These are phyloP conservation scores for Curvularia spicifera DNA, from an alignment of 2,329 filamentous ascomycete species.

Conservation along the genomic window DNA sequence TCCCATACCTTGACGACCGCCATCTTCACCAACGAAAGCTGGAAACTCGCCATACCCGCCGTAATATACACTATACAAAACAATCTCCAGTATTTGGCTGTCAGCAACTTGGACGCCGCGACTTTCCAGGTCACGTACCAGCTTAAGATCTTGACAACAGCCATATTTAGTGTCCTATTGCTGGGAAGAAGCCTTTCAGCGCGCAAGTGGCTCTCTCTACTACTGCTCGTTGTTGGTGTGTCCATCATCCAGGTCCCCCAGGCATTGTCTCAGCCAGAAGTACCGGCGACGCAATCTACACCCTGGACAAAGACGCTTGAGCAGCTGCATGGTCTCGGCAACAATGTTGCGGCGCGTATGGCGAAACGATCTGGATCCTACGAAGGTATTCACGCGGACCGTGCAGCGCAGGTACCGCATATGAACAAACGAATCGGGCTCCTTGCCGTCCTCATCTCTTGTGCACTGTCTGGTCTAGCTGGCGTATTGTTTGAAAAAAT, in stretches of 20 bases:
- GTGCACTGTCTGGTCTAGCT: slow-evolving; percentile 80
- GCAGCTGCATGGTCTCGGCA: slow-evolving; percentile 71
- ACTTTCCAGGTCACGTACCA: slow-evolving; percentile 95
- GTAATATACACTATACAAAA: slow-evolving; percentile 90
- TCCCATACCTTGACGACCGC: slow-evolving; percentile 79
- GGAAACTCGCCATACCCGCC: slow-evolving; percentile 92
- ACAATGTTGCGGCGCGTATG: slow-evolving; percentile 58
- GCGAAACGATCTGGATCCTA: slow-evolving; percentile 79
- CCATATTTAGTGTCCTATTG: slow-evolving; percentile 82
- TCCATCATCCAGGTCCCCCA: slow-evolving; percentile 83
- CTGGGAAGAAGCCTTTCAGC: slow-evolving; percentile 72
- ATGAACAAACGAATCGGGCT: slow-evolving; percentile 84
- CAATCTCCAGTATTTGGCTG: slow-evolving; percentile 88
- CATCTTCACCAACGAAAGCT: slow-evolving; percentile 88
- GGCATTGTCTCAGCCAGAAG: slow-evolving; percentile 58
- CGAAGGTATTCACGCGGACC: slow-evolving; percentile 77
- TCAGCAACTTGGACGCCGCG: slow-evolving; percentile 88
- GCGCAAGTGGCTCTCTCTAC: slow-evolving; percentile 79
- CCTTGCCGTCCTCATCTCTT: slow-evolving; percentile 77
- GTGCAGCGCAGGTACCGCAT: slow-evolving; percentile 57
- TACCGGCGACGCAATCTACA: slow-evolving; percentile 66
- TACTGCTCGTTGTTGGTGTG: slow-evolving; percentile 81
- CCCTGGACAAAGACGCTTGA: slow-evolving; percentile 82
- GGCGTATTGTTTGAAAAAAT: slow-evolving; percentile 92
- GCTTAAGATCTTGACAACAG: slow-evolving; percentile 90